Evolutionary conservation across 345 rosid genomes (phyloP).

Genomic region (Rhodomyrtus tomentosa): DNA sequence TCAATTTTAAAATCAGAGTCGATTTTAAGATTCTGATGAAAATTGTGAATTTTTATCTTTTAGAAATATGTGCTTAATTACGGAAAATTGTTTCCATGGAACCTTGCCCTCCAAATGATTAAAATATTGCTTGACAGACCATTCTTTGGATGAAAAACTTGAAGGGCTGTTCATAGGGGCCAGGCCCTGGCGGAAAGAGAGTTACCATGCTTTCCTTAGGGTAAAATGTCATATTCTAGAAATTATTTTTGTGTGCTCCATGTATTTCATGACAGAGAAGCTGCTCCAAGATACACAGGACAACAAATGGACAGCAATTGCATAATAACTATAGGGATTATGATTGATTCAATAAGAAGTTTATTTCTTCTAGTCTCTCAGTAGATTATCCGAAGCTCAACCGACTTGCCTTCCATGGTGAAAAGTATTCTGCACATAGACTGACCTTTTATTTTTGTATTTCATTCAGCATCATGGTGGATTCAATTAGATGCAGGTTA

Average conservation of each 20-base stretch:
- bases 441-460: neutral
- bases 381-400: neutral
- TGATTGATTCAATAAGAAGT: neutral
- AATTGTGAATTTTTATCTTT: neutral
- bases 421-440: neutral
- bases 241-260: neutral
- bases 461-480: neutral
- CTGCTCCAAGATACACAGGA: neutral
- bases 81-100: neutral
- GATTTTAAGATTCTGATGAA: neutral
- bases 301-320: neutral
- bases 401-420: neutral
- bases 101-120: neutral
- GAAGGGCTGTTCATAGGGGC: neutral
- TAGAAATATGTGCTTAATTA: neutral
- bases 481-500: neutral
- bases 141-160: neutral
- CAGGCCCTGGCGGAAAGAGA: neutral
- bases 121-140: neutral
- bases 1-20: neutral
- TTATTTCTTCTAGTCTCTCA: neutral
- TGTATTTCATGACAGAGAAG: neutral
- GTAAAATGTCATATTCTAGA: neutral
- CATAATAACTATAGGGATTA: neutral
- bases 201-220: neutral